Percentiles rank a stretch among this genome's conserved stretches.
phyloP scores from a whole-genome alignment of 2,329 filamentous ascomycete species.

The Apiospora marii region DNA sequence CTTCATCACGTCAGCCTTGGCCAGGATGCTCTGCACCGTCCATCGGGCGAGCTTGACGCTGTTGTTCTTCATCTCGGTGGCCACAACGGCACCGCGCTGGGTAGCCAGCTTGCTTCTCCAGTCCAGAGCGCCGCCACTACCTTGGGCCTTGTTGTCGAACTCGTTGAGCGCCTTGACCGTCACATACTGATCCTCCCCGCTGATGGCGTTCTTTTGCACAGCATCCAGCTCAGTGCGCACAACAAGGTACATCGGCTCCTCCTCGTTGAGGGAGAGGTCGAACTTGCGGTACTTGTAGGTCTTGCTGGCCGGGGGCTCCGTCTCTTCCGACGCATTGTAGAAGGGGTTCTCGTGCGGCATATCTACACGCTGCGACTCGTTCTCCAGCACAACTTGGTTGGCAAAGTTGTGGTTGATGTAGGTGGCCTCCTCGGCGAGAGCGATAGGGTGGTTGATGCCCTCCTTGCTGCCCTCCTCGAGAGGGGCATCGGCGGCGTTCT shows the following conservation, averaged over 20 bases:
- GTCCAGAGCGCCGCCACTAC: conserved; percentile 92
- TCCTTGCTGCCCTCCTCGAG: conserved; percentile 97
- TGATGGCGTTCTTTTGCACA: conserved; percentile 92
- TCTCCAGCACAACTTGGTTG: conserved; percentile 92
- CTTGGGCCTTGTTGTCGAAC: conserved; percentile 97
- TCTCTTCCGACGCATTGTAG: conserved; percentile 93
- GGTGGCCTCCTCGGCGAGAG: conserved; percentile 94
- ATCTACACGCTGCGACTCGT: conserved; percentile 76
- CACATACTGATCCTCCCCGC: conserved; percentile 88
- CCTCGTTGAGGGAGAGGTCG: conserved; percentile 92
- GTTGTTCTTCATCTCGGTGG: conserved; percentile 99
- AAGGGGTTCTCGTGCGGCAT: conserved; percentile 95
- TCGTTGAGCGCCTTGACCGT: conserved; percentile 98
- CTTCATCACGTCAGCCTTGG: conserved; percentile 98
- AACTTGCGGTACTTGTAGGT: conserved; percentile 98
- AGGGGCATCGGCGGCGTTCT: conserved; percentile 95
- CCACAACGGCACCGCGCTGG: conserved; percentile 95
- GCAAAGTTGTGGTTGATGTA: conserved; percentile 99
- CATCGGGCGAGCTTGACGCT: conserved; percentile 97
- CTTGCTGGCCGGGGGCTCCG: conserved; percentile 92
- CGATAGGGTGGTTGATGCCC: conserved; percentile 89
- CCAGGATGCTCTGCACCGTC: conserved; percentile 96
- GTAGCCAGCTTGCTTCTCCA: conserved; percentile 95
- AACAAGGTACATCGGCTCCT: conserved; percentile 90
- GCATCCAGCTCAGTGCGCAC: conserved; percentile 96